Conservation (phyloP, 2,329 filamentous ascomycete species). For the Talaromyces pinophilus region DNA sequence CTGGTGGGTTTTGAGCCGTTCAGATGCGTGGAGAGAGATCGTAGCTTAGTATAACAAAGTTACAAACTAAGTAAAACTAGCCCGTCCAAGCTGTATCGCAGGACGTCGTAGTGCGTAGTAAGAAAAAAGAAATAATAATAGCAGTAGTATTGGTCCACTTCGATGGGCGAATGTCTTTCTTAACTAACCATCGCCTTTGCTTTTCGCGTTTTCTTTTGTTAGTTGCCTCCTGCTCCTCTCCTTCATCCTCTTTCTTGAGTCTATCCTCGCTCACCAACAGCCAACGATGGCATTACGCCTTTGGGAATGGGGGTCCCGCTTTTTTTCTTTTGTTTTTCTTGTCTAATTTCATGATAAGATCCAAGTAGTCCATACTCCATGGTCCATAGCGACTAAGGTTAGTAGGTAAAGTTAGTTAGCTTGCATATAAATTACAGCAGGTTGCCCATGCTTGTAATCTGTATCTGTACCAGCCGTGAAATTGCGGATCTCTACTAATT, state of each 20-base stretch:
- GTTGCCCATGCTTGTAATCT: constrained; percentile 11
- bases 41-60: constrained; percentile 16
- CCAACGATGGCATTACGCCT: not conserved
- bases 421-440: constrained; percentile 9
- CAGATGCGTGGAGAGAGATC: constrained; percentile 23
- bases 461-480: constrained; percentile 16
- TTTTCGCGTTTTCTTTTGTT: not conserved
- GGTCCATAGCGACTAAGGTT: not conserved
- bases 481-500: constrained; percentile 20
- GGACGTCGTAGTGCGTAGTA: not conserved
- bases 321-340: constrained; percentile 7
- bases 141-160: not conserved
- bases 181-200: not conserved
- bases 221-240: not conserved
- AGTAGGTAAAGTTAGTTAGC: not conserved
- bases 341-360: constrained; percentile 18
- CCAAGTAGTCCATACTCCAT: not conserved
- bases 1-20: constrained; percentile 21
- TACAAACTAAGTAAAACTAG: not conserved
- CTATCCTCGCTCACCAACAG: not conserved
- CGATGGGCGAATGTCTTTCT: not conserved
- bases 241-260: not conserved
- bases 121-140: constrained; percentile 1
- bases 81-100: constrained; percentile 9
- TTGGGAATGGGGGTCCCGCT: constrained; percentile 9